Base-by-base conservation (phyloP, 495 filamentous ascomycete genomes). In the Penicillium diatomitis region DNA sequence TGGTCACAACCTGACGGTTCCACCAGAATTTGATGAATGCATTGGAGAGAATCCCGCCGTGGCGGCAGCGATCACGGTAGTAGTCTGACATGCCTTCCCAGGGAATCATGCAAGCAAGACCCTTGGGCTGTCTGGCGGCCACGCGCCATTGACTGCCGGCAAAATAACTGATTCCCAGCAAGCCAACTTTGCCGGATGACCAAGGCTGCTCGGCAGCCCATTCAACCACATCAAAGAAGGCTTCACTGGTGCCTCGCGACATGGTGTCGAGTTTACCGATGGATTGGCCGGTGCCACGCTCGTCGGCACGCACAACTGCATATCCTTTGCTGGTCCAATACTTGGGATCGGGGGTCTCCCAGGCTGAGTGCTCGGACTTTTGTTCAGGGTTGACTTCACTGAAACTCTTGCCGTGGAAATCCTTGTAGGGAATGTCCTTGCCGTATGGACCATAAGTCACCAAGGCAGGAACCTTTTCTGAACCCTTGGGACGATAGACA, bases 21-120 rank as follows among this genome's bases (percentile, higher is more conserved):
- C 81, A 84, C 81, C 81, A 84, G 48, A 80, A 76, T 34, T 70
- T 62, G 53, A 85, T 82, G 58, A 84, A 85, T 2, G 61, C 62
- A 55, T 83, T 78, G 0, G 77, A 81, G 30, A 82, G 60, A 38
- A 87, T 84, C 2, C 82, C 83, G 3, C 83, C 83, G 48, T 85
- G 82, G 4, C 79, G 57, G 44, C 76, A 81, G 3, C 77, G 67
- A 48, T 84, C 81, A 0, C 80, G 73, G 55, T 84, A 85, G 47
- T 80, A 82, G 49, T 85, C 81, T 0, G 74, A 78, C 78, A 84
- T 81, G n/a, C 81, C 81, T 55, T 85, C 81, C 81, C 81, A 85
- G 0, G 81, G 81, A 8, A 84, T 69, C 8, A 84, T 83, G 37
- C 72, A 74, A 0, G 75, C 61, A 20, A 85, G 52, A 4, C 80